Percentiles rank a stretch among this genome's conserved stretches.
Evolutionary conservation across 78 protist genomes (phyloP).

Genomic region (Corallochytrium limacisporum): DNA sequence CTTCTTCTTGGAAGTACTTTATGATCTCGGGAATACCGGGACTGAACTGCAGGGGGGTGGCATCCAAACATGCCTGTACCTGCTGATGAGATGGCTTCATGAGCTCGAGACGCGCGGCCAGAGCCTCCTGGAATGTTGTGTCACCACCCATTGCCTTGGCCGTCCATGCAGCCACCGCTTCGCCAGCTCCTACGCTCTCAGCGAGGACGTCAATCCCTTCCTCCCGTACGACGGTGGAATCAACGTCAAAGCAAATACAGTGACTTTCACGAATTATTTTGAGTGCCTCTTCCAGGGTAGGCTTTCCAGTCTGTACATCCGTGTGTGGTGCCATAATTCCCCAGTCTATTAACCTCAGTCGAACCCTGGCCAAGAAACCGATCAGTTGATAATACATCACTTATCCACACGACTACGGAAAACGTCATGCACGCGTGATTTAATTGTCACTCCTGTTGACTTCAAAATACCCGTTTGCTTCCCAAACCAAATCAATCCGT

Average conservation of each 20-base stretch:
- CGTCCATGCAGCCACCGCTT: constrained; percentile 34
- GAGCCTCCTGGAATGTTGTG: constrained; percentile 19
- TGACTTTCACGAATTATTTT: too few species aligned
- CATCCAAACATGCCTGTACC: neutral
- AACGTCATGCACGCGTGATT: too few species aligned
- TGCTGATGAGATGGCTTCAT: constrained; percentile 21
- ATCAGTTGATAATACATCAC: too few species aligned
- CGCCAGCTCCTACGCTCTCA: constrained; percentile 14
- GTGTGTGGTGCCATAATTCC: too few species aligned
- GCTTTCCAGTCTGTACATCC: too few species aligned
- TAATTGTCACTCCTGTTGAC: too few species aligned
- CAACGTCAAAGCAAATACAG: constrained; percentile 45
- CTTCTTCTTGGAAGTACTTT: neutral
- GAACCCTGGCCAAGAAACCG: too few species aligned
- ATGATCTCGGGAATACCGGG: constrained; percentile 1
- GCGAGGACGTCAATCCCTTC: constrained; percentile 48
- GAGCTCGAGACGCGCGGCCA: constrained; percentile 20
- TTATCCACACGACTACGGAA: too few species aligned
- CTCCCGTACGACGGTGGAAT: constrained; percentile 13
- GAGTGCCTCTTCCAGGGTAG: too few species aligned
- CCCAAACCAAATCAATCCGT: too few species aligned
- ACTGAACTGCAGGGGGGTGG: neutral
- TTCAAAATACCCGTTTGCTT: too few species aligned
- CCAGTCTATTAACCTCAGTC: too few species aligned
- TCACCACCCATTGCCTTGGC: constrained; percentile 29